Conservation (phyloP, 768 basidiomycete species). For the Harrya chromipes region DNA sequence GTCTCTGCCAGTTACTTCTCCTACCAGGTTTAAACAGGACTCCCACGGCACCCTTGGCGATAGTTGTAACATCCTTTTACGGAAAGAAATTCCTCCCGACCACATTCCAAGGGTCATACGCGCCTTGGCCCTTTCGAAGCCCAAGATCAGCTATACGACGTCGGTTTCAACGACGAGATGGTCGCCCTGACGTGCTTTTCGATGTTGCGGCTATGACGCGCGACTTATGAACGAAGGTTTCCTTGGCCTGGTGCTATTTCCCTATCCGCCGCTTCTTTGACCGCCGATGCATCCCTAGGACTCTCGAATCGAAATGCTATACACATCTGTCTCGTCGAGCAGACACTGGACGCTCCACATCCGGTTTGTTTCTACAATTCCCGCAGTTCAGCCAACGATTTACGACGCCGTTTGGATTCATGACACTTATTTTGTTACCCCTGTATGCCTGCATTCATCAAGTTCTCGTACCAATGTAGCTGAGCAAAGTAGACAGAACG, state of each 20-base stretch:
- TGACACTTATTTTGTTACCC: too few relatives aligned
- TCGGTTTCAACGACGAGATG: conserved; percentile 13
- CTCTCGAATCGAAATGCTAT: conserved; percentile 3
- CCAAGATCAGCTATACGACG: conserved; percentile 4
- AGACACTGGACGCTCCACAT: too few relatives aligned
- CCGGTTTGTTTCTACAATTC: not conserved
- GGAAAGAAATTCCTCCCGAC: conserved; percentile 4
- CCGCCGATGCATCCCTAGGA: not conserved
- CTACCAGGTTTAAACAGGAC: too few relatives aligned
- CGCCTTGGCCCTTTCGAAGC: conserved; percentile 5
- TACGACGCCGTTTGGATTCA: too few relatives aligned
- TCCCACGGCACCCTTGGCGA: too few relatives aligned
- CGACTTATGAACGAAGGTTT: not conserved
- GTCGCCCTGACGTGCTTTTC: conserved; percentile 18
- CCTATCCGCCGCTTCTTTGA: not conserved
- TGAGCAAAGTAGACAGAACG: too few relatives aligned
- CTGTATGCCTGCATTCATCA: not conserved
- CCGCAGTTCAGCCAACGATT: too few relatives aligned
- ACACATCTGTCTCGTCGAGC: not conserved
- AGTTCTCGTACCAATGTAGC: too few relatives aligned
- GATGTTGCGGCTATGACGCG: conserved; percentile 16
- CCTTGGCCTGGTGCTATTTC: not conserved
- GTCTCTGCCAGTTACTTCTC: too few relatives aligned
- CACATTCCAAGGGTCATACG: too few relatives aligned
- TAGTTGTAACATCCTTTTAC: too few relatives aligned